Evolutionary conservation across 2,329 filamentous ascomycete species (phyloP), one percentile per base, ranked within the genome.

Genomic region (Cercospora brassicicola): DNA sequence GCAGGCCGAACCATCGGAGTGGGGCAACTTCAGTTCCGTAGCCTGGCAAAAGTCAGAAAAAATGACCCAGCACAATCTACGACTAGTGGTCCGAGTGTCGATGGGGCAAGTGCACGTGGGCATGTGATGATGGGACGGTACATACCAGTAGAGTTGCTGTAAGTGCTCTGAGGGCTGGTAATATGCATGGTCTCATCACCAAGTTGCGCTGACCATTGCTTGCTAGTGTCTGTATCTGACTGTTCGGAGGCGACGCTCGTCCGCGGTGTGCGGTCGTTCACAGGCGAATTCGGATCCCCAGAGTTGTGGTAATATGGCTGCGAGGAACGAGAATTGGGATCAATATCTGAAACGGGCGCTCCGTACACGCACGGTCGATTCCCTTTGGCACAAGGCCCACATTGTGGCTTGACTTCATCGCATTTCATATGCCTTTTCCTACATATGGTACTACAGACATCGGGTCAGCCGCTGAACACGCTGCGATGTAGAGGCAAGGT

Each of bases 381-480:
- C 48, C 79, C 80, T 71, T 83, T 84, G 15, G 76, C 73, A 73
- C 82, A 84, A 70, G 80, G 80, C 42, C 79, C 78, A 70, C 82
- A 84, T 33, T 78, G 73, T 13, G 81, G 82, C 69, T 79, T 81
- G 39, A 76, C 76, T 75, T 85, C 83, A 69, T 84, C 83, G 72
- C 84, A 85, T 76, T 85, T 86, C 73, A 84, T 83, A 68, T 84
- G 81, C 65, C 84, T 77, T 56, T 75, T 75, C 2, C 76, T 69
- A 63, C 76, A 78, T 30, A 76, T 72, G 4, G 70, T 23, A 20
- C 62, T 64, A 31, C 15, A 15, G 30, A 4, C 26, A n/a, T n/a
- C 26, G 15, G 10, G 26, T 30, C 30, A 33, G 26, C 28, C 26
- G 23, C 36, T 42, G 36, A n/a, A n/a, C 15, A 42, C 6, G 15